Evolutionary conservation across 2,329 filamentous ascomycete species (phyloP), one percentile per base, ranked within the genome.

Genomic region (Scopulariopsis brevicaulis): DNA sequence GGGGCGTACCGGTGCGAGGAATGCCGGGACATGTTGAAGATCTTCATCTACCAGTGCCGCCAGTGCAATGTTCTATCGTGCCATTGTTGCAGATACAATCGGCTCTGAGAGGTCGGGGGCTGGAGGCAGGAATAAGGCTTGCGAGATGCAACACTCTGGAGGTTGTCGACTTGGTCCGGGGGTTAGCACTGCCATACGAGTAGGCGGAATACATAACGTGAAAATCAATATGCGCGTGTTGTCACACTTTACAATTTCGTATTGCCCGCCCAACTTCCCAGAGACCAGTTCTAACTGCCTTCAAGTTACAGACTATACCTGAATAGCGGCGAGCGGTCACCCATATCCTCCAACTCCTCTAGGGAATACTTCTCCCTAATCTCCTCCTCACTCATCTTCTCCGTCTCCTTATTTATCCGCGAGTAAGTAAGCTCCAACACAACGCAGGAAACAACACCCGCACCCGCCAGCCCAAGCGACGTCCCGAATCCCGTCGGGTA

Each of bases 31-130:
- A 25, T 25, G 3, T 65, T 79, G 57, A 68, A 65, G 0, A 0
- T 60, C 0, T 81, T 68, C 62, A 78, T 81, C 12, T 75, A 71
- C 37, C 71, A 77, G 59, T 79, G 79, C 62, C 57, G 48, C 0
- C 69, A 72, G 53, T 82, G 79, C 60, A 63, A 66, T 3, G 64
- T 78, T 6, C 65, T 70, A 63, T 74, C 70, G n/a, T 81, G 78
- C 60, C 68, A 70, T 20, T 65, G 71, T 0, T 81, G 78, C 59
- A 65, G 70, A 54, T 71, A 63, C 56, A 75, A 79, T 60, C 70
- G 73, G 51, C 64, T 40, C 18, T 40, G 35, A 54, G 15, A 46
- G 18, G 5, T 46, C 18, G 4, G 14, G 18, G 14, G 28, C 28
- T 32, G 4, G 28, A 32, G 4, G 28, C 28, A 32, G 28, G 28